Evolutionary conservation across 2,329 filamentous ascomycete species (phyloP), one percentile per base, ranked within the genome.

Genomic region (Didymella exigua): DNA sequence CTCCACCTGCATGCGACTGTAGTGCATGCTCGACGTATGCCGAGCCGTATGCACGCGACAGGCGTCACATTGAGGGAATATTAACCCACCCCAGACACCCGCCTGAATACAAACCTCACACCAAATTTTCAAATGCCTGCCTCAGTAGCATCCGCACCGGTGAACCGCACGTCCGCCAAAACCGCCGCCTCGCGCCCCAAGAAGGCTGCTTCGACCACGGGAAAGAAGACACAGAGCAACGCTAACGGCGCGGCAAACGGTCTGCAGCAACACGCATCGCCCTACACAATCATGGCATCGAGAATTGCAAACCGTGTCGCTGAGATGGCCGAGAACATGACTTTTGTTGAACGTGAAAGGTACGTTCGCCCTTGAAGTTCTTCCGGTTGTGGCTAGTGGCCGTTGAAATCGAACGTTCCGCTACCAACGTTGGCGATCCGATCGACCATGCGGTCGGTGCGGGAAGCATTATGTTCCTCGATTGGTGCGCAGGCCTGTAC

Each of bases 281-380:
- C 79, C 30, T 81, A 81, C 69, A 77, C 76, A 40, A 81, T 81
- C 67, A 81, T 82, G 79, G 79, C 78, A 8, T 76, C 73, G 38
- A 63, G 79, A 36, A 80, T 82, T 57, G 78, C 78, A 37, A 82
- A 81, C 66, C 73, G 79, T 40, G 78, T 82, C 11, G 79, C 78
- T 5, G 79, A 82, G 62, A 80, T 82, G 78, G 79, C 79, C 7
- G 79, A 82, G 70, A 81, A 79, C 69, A 79, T 80, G 61, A 81
- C 79, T 14, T 80, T 82, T 57, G 77, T 80, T 38, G 79, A 81
- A 67, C 76, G 77, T 24, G 69, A 74, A 46, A 68, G 62, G 73
- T 76, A 68, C 46, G 70, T 33, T 30, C 1, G 9, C 18, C 41
- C 30, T 14, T 40, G 43, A 44, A 30, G 30, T 23, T 30, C 2